Percentiles rank a stretch among this genome's conserved stretches.
Evolutionary conservation across 139 green algal genomes (phyloP).

Genomic region (Mychonastes homosphaera): DNA sequence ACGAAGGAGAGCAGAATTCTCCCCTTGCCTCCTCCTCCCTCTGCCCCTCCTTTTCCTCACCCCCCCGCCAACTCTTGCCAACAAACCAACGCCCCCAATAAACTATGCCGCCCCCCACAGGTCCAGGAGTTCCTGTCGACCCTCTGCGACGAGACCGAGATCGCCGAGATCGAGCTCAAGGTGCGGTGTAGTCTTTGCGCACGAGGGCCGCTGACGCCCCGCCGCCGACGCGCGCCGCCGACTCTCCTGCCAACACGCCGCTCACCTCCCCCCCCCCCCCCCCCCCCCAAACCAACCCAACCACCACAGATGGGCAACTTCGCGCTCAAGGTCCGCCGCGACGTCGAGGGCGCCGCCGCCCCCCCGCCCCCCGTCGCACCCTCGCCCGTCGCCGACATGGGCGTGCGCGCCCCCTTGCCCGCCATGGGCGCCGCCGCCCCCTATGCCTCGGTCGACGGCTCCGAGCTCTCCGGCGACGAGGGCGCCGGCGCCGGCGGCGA

Average conservation of each 20-base stretch:
- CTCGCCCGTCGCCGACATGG: constrained; percentile 10
- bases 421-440: constrained; percentile 6
- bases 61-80: too few species aligned
- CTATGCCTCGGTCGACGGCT: constrained; percentile 7
- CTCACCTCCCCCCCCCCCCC: too few species aligned
- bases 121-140: constrained; percentile 58
- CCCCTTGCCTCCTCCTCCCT: neutral
- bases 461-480: constrained; percentile 29
- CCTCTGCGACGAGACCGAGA: constrained; percentile 69
- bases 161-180: constrained; percentile 75
- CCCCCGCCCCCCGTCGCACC: constrained; percentile 5
- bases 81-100: too few species aligned
- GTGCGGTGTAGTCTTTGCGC: constrained; percentile 24
- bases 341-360: constrained; percentile 12
- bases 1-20: neutral
- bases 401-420: constrained; percentile 2
- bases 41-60: too few species aligned
- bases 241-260: too few species aligned
- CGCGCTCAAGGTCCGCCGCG: constrained; percentile 56
- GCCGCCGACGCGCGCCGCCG: too few species aligned
- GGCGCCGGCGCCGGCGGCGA: constrained; percentile 43
- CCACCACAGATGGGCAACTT: constrained; percentile 55
- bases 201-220: too few species aligned
- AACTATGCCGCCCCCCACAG: constrained; percentile 30
- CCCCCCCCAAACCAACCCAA: neutral